Percentiles rank a stretch among this genome's conserved stretches.
These are phyloP conservation scores for Lactifluus subvellereus DNA, from an alignment of 768 basidiomycete genomes.

Conservation along the genomic window DNA sequence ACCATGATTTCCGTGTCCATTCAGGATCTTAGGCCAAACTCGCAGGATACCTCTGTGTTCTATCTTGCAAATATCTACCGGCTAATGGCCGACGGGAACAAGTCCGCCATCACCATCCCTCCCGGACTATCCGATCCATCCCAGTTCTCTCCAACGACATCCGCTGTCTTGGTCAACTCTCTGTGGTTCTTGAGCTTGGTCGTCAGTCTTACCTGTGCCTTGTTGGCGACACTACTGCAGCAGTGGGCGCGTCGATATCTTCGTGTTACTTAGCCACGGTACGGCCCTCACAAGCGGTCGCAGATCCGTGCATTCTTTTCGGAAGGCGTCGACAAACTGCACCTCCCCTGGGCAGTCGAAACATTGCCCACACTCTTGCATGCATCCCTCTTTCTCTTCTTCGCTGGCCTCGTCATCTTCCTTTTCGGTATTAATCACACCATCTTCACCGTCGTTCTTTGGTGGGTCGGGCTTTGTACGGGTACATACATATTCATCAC, in stretches of 20 bases:
- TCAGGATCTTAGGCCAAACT: conserved; percentile 1
- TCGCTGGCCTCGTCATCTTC: conserved; percentile 5
- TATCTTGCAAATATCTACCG: conserved; percentile 8
- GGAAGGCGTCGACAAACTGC: background rate
- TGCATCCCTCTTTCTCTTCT: conserved; percentile 9
- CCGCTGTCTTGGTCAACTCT: conserved; percentile 5
- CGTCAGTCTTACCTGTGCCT: conserved; percentile 3
- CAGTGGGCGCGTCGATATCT: conserved; percentile 14
- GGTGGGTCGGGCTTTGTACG: background rate
- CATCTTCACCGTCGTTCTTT: background rate
- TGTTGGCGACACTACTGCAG: conserved; percentile 15
- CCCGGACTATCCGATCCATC: background rate
- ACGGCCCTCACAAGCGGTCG: conserved; percentile 2
- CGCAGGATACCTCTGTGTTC: conserved; percentile 2
- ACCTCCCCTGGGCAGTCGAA: background rate
- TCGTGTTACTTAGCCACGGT: conserved; percentile 2
- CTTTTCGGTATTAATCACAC: conserved; percentile 9
- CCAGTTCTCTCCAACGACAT: background rate
- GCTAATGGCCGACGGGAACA: background rate
- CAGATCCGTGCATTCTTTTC: conserved; percentile 6
- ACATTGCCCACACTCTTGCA: conserved; percentile 2
- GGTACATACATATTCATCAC: conserved; percentile 2
- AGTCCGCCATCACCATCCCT: background rate
- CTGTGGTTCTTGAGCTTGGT: conserved; percentile 7
- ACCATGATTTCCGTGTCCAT: background rate